phyloP scores from a whole-genome alignment of 495 filamentous ascomycete genomes.

The Echria macrotheca region DNA sequence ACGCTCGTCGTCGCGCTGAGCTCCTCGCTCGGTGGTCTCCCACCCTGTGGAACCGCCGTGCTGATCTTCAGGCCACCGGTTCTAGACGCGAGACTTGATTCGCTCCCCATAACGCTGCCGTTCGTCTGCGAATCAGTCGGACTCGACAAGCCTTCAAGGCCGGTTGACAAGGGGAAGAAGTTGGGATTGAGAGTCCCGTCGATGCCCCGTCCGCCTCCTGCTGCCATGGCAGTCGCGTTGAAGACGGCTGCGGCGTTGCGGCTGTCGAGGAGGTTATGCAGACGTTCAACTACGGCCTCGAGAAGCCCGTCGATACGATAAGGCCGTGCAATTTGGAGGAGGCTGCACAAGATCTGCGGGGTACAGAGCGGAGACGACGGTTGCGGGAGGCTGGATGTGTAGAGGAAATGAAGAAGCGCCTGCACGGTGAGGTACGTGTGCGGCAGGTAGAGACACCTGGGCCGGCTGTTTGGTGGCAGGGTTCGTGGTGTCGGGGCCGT shows the following conservation, averaged over 20 bases:
- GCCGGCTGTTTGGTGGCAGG: slow-evolving; percentile 65
- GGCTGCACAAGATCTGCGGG: slow-evolving; percentile 89
- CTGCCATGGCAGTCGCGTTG: slow-evolving; percentile 97
- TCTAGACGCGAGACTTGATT: slow-evolving; percentile 12
- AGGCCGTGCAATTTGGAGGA: slow-evolving; percentile 87
- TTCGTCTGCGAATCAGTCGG: slow-evolving; percentile 23
- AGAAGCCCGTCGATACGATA: slow-evolving; percentile 90
- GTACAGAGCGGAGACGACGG: slow-evolving; percentile 75
- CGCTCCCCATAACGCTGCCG: slow-evolving; percentile 12
- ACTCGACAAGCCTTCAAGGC: slow-evolving; percentile 22
- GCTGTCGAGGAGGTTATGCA: slow-evolving; percentile 85
- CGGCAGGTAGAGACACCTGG: slow-evolving; percentile 84
- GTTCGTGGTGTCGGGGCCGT: slow-evolving; percentile 44
- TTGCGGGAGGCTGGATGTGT: slow-evolving; percentile 80
- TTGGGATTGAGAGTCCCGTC: slow-evolving; percentile 46
- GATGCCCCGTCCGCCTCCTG: slow-evolving; percentile 78
- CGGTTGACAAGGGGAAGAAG: slow-evolving; percentile 32
- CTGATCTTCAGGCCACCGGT: slow-evolving; percentile 34
- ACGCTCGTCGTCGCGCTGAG: slow-evolving; percentile 44
- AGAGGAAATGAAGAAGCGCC: slow-evolving; percentile 84
- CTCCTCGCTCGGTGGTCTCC: slow-evolving; percentile 39
- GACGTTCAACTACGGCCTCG: slow-evolving; percentile 83
- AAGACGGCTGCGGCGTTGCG: slow-evolving; percentile 95
- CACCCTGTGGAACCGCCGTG: slow-evolving; percentile 29
- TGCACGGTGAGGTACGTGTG: slow-evolving; percentile 85